Base-by-base conservation (phyloP, 2,329 filamentous ascomycete species). In the Paraphaeosphaeria sporulosa region DNA sequence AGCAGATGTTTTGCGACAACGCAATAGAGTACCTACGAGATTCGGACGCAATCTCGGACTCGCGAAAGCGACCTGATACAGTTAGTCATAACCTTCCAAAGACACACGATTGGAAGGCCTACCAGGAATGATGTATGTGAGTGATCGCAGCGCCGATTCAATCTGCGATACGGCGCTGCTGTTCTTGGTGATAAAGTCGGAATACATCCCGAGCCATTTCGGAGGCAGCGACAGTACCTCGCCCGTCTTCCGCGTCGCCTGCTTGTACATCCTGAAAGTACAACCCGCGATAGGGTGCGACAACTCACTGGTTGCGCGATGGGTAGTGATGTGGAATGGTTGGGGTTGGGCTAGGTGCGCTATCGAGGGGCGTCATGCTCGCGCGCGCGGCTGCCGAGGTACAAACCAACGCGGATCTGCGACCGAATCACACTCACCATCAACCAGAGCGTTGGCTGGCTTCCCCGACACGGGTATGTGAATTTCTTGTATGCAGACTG, bases 71-170 rank as follows among this genome's bases (percentile, higher is more conserved):
- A 59, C 92, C 89, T 90, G n/a, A 54, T 19, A 21, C 1, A 48
- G 48, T 78, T 53, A 79, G 70, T 44, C 58, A 43, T 27, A 27
- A 6, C 36, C 10, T 10, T 21, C 6, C 32, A 40, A n/a, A 10
- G 40, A 7, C 34, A 32, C 4, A 3, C 1, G 23, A 23, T 13
- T 21, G 21, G 34, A 1, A 50, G 66, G 58, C 75, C 58, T 76
- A 89, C 91, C 94, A 59, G 94, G 95, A 52, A 98, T 95, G 66
- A 99, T 93, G 77, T 99, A 99, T 50, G 94, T 97, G 66, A 99
- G 81, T 30, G 93, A 97, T 42, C 95, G 89, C 73, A 99, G 82
- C 15, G 93, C 93, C 64, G 92, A 96, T 82, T 99, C 95, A 64
- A 99, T 94, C 81, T 97, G 94, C 52, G 93, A 92, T 55, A 99